These are phyloP conservation scores for Fusarium odoratissimum DNA, from an alignment of 2,329 filamentous ascomycete species.

Conservation along the genomic window DNA sequence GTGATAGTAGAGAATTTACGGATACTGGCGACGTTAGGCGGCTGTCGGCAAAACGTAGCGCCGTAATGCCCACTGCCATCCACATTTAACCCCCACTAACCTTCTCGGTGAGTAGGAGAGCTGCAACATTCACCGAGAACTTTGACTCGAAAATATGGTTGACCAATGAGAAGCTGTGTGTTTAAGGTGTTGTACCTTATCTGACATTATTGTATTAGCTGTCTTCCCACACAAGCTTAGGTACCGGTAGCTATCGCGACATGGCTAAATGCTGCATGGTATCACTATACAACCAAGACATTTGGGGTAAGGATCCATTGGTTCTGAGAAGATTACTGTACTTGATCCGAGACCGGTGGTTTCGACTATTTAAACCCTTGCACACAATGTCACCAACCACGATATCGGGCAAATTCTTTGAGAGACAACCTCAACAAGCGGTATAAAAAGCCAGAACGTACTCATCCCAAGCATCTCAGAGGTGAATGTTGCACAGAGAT, in stretches of 20 bases:
- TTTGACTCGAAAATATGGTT: not conserved
- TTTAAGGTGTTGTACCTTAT: conserved; percentile 5
- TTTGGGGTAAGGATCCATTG: not conserved
- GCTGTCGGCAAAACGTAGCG: conserved; percentile 36
- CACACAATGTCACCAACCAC: conserved; percentile 6
- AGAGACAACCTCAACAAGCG: not conserved
- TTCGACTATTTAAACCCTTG: conserved; percentile 10
- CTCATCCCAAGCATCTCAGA: not conserved
- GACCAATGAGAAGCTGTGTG: conserved; percentile 32
- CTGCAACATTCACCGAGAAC: conserved; percentile 11
- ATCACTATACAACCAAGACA: not conserved
- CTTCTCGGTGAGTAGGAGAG: conserved; percentile 1
- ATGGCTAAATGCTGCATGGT: conserved; percentile 6
- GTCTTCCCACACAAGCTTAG: not conserved
- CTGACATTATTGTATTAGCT: not conserved
- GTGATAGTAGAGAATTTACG: conserved; percentile 44
- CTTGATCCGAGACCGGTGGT: conserved; percentile 25
- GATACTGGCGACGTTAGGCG: conserved; percentile 15
- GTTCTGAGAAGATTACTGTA: not conserved
- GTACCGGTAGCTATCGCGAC: conserved; percentile 19
- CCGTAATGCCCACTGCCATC: conserved; percentile 10
- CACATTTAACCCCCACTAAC: not conserved
- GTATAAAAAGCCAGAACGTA: conserved; percentile 17
- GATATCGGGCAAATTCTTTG: conserved; percentile 9
- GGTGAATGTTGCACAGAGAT: not conserved